Base-by-base conservation (phyloP, 371 early-diverging fungal species). In the Mucor saturninus region DNA sequence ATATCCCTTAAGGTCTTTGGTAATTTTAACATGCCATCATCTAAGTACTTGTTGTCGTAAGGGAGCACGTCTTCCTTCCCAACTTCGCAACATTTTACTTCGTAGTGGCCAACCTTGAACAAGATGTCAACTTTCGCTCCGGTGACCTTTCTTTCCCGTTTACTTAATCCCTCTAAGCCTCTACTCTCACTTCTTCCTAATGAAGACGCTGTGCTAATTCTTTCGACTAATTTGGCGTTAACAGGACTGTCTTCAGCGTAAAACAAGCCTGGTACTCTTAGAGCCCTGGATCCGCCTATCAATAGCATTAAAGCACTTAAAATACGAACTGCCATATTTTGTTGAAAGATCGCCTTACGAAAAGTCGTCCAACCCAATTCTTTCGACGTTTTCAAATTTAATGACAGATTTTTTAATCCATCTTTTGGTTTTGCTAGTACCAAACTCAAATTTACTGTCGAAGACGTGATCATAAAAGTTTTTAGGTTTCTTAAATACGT, bases 1-100 rank as follows among this genome's bases (percentile, higher is more conserved):
- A 65, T 65, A 48, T 65, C 65, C 54, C 54, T 0, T 0, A 59
- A 46, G 8, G 55, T 65, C 30, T 65, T 59, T 10, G 65, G 65
- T 28, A 65, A 42, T 31, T 65, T 59, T 6, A 54, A 46, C 7
- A 49, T 31, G 0, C 65, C 59, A 30, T 59, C 55, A 10, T 65
- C 35, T 3, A 65, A 14, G 32, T 65, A 65, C 49, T 65, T 59
- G 35, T 59, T 59, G 49, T 65, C 59, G 3, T 35, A 26, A 30
- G 40, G 13, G 2, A 48, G 39, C 28, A 65, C 32, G 4, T 32
- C 28, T 21, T 59, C 21, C 37, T 59, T 59, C 1, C 65, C 55
- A 8, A 60, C 52, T 60, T 65, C 52, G 37, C 60, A 60, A 13
- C 35, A 55, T 0, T 61, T 61, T 2, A 60, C 26, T 30, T 65